phyloP scores from a whole-genome alignment of 495 filamentous ascomycete species.

The Penicillium longicatenatum region DNA sequence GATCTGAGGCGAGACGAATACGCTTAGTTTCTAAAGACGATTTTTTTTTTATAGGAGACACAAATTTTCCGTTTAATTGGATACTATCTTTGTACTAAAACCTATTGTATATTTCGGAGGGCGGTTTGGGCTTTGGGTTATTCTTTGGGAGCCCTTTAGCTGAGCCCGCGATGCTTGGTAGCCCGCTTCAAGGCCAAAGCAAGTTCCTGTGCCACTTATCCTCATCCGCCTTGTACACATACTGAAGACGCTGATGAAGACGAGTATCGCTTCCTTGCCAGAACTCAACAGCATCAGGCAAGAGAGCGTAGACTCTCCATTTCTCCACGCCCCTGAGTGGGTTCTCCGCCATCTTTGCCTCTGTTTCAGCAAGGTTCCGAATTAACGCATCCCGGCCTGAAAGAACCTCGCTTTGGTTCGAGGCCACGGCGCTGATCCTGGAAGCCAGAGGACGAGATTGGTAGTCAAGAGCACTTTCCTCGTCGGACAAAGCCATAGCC shows the following conservation, averaged over 20 bases:
- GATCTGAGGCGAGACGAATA: no score
- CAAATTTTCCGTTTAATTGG: no score
- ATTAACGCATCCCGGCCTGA: background rate
- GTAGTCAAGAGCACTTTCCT: conserved; percentile 15
- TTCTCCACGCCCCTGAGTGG: conserved; percentile 5
- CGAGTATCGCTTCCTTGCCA: conserved; percentile 90
- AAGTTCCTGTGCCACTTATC: conserved; percentile 38
- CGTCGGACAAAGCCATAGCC: conserved; percentile 9
- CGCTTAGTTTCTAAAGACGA: no score
- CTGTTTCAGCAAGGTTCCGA: conserved; percentile 1
- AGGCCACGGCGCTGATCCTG: conserved; percentile 15
- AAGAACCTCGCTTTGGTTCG: conserved; percentile 19
- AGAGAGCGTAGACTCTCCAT: conserved; percentile 43
- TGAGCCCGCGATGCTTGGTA: background rate
- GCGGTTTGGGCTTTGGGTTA: background rate
- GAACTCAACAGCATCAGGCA: conserved; percentile 86
- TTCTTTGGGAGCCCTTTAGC: background rate
- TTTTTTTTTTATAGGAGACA: no score
- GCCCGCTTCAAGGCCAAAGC: conserved; percentile 24
- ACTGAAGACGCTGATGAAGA: conserved; percentile 90
- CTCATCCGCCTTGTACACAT: conserved; percentile 58
- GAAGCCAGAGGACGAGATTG: conserved; percentile 12
- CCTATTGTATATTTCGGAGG: no score
- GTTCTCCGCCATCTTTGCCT: background rate
- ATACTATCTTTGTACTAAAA: no score